Evolutionary conservation across 208 protist species (phyloP).

Genomic region (Leishmania guyanensis): DNA sequence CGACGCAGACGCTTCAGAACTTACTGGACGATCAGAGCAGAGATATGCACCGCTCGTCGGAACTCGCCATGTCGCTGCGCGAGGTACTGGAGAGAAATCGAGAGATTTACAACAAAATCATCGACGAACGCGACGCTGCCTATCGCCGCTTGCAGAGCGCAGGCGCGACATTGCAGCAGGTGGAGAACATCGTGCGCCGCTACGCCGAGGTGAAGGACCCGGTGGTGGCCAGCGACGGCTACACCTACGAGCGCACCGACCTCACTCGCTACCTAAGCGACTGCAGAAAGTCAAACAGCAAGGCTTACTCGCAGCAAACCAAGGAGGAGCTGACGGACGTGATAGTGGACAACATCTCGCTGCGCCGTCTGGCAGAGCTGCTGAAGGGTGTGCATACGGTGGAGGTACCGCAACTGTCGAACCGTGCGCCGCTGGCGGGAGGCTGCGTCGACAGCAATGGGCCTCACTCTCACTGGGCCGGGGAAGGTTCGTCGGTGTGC

Average conservation of each 20-base stretch:
- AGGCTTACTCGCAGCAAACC: slow-evolving; percentile 84
- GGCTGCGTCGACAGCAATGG: slow-evolving; percentile 15
- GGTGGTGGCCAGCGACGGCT: slow-evolving; percentile 87
- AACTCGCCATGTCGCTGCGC: slow-evolving; percentile 48
- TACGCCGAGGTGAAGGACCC: slow-evolving; percentile 75
- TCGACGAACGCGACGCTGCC: slow-evolving; percentile 61
- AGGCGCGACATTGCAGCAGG: slow-evolving; percentile 19
- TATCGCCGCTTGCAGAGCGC: slow-evolving; percentile 43
- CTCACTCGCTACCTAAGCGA: slow-evolving; percentile 76
- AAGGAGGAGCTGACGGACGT: slow-evolving; percentile 87
- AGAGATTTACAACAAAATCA: slow-evolving; percentile 66
- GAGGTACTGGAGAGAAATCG: slow-evolving; percentile 65
- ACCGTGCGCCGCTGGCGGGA: slow-evolving; percentile 18
- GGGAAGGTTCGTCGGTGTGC: slow-evolving; percentile 28
- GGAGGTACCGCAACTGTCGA: slow-evolving; percentile 47
- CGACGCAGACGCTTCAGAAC: slow-evolving; percentile 53
- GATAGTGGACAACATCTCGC: slow-evolving; percentile 76
- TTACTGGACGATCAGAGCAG: slow-evolving; percentile 35
- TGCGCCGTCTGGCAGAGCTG: slow-evolving; percentile 70
- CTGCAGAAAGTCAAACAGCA: slow-evolving; percentile 71
- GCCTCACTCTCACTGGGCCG: slow-evolving; percentile 18
- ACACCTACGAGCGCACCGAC: slow-evolving; percentile 79
- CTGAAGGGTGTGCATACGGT: slow-evolving; percentile 51
- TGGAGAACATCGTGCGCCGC: slow-evolving; percentile 68
- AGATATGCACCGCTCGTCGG: slow-evolving; percentile 44